Conservation (phyloP, 78 protist genomes). For the Anaeramoeba ignava region DNA sequence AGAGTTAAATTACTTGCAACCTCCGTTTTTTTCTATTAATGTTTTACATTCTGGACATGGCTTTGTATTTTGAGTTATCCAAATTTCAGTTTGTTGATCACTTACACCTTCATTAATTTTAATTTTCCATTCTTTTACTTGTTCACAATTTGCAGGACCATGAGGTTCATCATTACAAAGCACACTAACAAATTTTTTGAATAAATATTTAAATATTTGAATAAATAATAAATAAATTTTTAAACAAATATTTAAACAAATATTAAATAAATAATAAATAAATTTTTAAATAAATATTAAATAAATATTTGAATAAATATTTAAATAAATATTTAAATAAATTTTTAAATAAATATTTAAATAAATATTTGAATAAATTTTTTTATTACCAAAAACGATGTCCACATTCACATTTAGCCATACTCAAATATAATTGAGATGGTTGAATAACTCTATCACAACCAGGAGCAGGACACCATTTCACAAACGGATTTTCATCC, state of each 20-base stretch:
- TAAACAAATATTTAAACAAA: too few relatives aligned
- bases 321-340: too few relatives aligned
- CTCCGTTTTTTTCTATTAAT: not conserved
- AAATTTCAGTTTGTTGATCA: not conserved
- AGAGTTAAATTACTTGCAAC: not conserved
- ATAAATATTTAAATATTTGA: too few relatives aligned
- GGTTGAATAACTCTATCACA: not conserved
- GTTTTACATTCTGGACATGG: not conserved
- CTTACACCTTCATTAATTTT: not conserved
- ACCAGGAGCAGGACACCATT: not conserved
- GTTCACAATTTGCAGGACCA: not conserved
- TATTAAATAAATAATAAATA: too few relatives aligned
- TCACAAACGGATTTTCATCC: not conserved
- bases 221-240: too few relatives aligned
- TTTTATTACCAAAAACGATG: not conserved
- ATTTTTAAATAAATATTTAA: too few relatives aligned
- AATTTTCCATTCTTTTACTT: not conserved
- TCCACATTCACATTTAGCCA: not conserved
- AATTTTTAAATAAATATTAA: too few relatives aligned
- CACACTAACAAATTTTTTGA: too few relatives aligned
- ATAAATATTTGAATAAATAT: too few relatives aligned
- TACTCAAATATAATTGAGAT: too few relatives aligned
- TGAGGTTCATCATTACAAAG: not conserved
- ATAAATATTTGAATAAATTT: too few relatives aligned
- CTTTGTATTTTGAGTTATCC: not conserved